Evolutionary conservation across 2,329 filamentous ascomycete genomes (phyloP).

Genomic region (Nigrospora sphaerica): DNA sequence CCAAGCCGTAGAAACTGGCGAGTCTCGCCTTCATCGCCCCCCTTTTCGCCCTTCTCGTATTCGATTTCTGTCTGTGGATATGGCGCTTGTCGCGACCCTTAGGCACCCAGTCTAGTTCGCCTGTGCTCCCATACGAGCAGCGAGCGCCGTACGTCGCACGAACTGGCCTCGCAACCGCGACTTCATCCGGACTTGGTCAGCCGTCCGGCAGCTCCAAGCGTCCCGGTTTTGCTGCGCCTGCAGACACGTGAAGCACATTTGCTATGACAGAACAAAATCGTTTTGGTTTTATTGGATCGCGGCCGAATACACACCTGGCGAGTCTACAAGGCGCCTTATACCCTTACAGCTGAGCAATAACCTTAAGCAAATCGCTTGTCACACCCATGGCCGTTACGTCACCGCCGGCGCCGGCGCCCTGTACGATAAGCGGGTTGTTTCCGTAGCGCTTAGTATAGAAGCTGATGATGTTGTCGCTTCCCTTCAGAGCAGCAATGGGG

Average conservation of each 20-base stretch:
- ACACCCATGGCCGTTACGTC: constrained; percentile 98
- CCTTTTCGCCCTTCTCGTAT: constrained; percentile 36
- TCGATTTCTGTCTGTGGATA: constrained; percentile 46
- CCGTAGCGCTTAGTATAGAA: constrained; percentile 97
- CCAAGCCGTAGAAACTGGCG: constrained; percentile 17
- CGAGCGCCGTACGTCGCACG: constrained; percentile 1
- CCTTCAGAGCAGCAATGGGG: constrained; percentile 89
- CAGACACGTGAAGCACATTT: neutral
- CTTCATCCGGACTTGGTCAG: neutral
- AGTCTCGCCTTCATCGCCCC: constrained; percentile 39
- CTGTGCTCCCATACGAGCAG: constrained; percentile 3
- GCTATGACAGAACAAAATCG: too few species aligned
- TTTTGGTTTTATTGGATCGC: too few species aligned
- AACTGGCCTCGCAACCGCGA: neutral
- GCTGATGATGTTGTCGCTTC: constrained; percentile 97
- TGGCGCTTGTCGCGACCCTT: constrained; percentile 33
- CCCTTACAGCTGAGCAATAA: constrained; percentile 60
- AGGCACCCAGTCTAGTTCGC: too few species aligned
- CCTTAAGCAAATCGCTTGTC: constrained; percentile 86
- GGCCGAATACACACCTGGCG: too few species aligned
- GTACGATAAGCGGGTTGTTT: constrained; percentile 82
- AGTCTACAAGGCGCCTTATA: neutral
- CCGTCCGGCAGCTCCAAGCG: neutral
- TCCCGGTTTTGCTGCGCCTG: neutral
- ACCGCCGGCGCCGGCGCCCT: constrained; percentile 88